Conservation (phyloP, 306 rosid species). For the Pyrus pyrifolia region DNA sequence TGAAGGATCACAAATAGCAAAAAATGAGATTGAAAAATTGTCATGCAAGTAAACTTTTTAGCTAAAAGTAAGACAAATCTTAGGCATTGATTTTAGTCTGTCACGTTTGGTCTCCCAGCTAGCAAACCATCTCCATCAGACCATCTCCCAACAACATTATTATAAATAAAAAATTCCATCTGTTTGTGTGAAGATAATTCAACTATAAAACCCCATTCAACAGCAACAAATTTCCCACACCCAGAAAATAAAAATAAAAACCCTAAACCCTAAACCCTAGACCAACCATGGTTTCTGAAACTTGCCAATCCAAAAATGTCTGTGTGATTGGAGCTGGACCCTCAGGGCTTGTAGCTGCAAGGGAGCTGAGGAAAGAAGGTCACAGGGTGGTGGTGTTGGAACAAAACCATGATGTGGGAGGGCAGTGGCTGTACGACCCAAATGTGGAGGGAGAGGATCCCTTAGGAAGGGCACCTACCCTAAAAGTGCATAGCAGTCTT, state of each 20-base stretch:
- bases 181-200: conserved; percentile 25
- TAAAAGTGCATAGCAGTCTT: conserved; percentile 64
- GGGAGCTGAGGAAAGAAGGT: conserved; percentile 83
- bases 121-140: conserved; percentile 34
- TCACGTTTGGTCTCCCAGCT: conserved; percentile 51
- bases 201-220: conserved; percentile 20
- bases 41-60: conserved; percentile 8
- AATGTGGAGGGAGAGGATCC: conserved; percentile 58
- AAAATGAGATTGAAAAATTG: neutral
- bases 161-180: conserved; percentile 11
- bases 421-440: conserved; percentile 86
- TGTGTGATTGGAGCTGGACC: conserved; percentile 95
- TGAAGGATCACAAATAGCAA: neutral
- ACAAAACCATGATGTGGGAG: conserved; percentile 84
- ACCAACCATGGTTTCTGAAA: conserved; percentile 53
- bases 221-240: conserved; percentile 7
- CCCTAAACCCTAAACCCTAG: neutral
- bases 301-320: conserved; percentile 38
- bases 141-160: conserved; percentile 29
- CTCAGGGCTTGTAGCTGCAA: conserved; percentile 74
- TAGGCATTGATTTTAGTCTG: conserved; percentile 30
- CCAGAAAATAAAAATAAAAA: neutral
- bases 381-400: conserved; percentile 60
- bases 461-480: conserved; percentile 37
- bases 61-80: conserved; percentile 23